Evolutionary conservation across 257 asterid species (phyloP), one percentile per base, ranked within the genome.

Genomic region (Parsonsia alboflavescens): DNA sequence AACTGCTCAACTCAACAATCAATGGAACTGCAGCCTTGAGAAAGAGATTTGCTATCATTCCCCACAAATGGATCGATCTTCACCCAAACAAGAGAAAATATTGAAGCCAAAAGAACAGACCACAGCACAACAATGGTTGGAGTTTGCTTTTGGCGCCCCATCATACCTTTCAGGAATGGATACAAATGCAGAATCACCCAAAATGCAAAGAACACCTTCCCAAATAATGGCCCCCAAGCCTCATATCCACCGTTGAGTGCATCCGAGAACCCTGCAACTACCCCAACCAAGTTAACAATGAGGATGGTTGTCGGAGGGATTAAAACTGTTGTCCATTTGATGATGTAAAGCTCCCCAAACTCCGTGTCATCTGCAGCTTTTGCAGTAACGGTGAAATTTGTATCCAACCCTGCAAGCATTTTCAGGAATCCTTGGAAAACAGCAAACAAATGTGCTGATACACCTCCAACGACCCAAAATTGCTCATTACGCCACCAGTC

Each of bases 401-500:
- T 94, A 82, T 94, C 99, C 0, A 94, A 48, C 1, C 99, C 99
- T 0, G 97, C 98, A 33, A 90, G 87, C 98, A 90, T 89, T 79
- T 94, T 94, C 65, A 94, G 84, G 85, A 94, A 81, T 22, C 99
- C 99, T 82, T 94, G 99, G 86, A 94, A 94, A n/a, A 94, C 98
- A 0, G 99, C 99, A 64, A 94, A 94, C 42, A 94, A 95, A 68
- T 94, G 97, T 4, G 98, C 98, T 21, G 98, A 93, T 39, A 93
- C 97, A 36, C 98, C 98, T 13, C 98, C 98, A 39, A 94, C 92
- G 5, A 94, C 99, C 99, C 99, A 94, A 52, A 94, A 94, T 87
- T 94, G 99, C 89, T 94, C 99, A 77, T 92, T 94, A 33, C 97
- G 86, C 99, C 99, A 94, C 77, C 89, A 73, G 2, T 93, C 99